phyloP scores from a whole-genome alignment of 2,329 filamentous ascomycete species.

The Leptosphaerulina australis region DNA sequence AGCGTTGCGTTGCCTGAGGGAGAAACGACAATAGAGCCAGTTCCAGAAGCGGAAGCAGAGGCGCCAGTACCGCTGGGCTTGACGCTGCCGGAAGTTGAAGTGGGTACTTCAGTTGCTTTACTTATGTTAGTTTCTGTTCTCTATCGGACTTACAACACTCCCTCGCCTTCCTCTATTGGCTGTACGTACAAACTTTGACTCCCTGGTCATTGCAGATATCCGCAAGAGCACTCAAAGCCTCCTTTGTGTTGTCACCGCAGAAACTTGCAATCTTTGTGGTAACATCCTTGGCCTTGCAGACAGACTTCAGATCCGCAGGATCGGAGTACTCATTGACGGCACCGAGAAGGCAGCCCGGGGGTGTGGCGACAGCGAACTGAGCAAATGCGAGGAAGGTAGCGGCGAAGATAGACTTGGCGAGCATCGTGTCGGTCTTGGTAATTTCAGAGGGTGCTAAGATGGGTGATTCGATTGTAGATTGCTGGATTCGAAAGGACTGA shows the following conservation, averaged over 20 bases:
- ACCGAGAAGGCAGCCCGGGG: constrained; percentile 40
- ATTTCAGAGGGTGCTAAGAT: neutral
- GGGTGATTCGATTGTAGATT: constrained; percentile 10
- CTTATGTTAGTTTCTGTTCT: constrained; percentile 5
- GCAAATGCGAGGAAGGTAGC: constrained; percentile 35
- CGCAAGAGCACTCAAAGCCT: constrained; percentile 35
- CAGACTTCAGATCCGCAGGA: constrained; percentile 32
- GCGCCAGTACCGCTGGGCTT: constrained; percentile 19
- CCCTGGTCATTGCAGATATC: constrained; percentile 37
- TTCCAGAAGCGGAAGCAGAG: constrained; percentile 22
- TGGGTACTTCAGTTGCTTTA: constrained; percentile 27
- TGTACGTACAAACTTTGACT: constrained; percentile 40
- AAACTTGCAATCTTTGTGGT: constrained; percentile 30
- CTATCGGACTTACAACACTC: neutral
- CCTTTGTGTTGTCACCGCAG: constrained; percentile 31
- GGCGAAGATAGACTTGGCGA: constrained; percentile 37
- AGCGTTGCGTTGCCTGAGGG: constrained; percentile 17
- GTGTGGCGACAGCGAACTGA: constrained; percentile 29
- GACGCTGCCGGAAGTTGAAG: constrained; percentile 25
- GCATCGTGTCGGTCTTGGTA: constrained; percentile 29
- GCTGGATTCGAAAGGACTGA: neutral
- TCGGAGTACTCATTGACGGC: constrained; percentile 39
- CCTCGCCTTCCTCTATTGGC: neutral
- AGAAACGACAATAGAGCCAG: constrained; percentile 13
- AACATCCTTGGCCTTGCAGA: constrained; percentile 39